Evolutionary conservation across 2,329 filamentous ascomycete genomes (phyloP).

Genomic region (Pseudovirgaria hyperparasitica): DNA sequence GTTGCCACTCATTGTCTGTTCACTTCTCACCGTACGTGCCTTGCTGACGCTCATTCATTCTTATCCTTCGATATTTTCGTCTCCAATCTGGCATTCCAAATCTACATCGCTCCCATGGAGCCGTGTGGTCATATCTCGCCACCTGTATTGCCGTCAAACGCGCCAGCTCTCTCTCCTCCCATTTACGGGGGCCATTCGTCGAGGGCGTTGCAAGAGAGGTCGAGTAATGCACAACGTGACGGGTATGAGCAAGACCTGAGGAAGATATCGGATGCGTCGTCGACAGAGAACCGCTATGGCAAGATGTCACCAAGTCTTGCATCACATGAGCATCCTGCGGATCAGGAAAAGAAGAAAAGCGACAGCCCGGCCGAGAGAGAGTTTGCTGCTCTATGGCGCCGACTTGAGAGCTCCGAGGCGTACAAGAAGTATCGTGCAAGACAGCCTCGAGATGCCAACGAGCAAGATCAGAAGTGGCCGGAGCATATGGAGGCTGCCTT

Average conservation of each 20-base stretch:
- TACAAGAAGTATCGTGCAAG: conserved; percentile 34
- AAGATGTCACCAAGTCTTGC: neutral
- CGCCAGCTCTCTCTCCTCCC: conserved; percentile 23
- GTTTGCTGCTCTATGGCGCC: conserved; percentile 15
- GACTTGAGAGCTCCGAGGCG: conserved; percentile 22
- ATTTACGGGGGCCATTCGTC: conserved; percentile 14
- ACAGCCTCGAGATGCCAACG: conserved; percentile 20
- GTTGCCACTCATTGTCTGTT: conserved; percentile 17
- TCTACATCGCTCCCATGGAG: no score
- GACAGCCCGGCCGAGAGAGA: conserved; percentile 18
- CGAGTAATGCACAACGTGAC: conserved; percentile 26
- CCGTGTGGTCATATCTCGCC: conserved; percentile 22
- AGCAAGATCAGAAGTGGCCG: conserved; percentile 32
- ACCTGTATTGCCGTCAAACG: conserved; percentile 30
- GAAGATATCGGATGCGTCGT: conserved; percentile 12
- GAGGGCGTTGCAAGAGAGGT: conserved; percentile 29
- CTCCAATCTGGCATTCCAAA: no score
- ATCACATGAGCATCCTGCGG: conserved; percentile 9
- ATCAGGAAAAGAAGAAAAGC: conserved; percentile 12
- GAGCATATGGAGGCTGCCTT: conserved; percentile 35
- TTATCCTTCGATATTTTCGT: no score
- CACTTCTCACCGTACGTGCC: no score
- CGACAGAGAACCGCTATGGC: conserved; percentile 10
- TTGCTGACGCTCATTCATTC: no score
- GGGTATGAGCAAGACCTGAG: conserved; percentile 11